Conservation (phyloP, 2,329 filamentous ascomycete species). For the Arthrobotrys sinensis region DNA sequence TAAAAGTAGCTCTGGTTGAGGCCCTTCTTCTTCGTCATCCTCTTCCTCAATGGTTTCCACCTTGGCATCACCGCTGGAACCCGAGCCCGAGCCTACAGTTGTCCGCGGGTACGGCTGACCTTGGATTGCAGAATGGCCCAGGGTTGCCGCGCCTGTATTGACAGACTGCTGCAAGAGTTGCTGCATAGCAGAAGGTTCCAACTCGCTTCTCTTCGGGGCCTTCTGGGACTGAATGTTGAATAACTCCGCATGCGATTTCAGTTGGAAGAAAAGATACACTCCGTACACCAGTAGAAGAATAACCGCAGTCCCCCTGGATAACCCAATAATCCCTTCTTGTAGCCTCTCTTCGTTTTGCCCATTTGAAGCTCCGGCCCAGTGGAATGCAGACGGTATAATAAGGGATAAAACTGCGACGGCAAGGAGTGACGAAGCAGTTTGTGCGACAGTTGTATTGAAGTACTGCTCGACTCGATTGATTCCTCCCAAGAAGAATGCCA, state of each 20-base stretch:
- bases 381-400: conserved; percentile 91
- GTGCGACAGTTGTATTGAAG: conserved; percentile 93
- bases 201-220: conserved; percentile 72
- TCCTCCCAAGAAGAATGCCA: conserved; percentile 63
- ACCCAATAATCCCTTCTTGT: conserved; percentile 72
- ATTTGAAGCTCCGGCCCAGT: conserved; percentile 70
- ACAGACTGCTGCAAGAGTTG: conserved; percentile 54
- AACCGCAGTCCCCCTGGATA: conserved; percentile 81
- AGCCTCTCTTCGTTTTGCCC: conserved; percentile 65
- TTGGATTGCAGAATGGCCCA: conserved; percentile 39
- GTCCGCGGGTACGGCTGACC: conserved; percentile 39
- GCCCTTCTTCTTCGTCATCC: conserved; percentile 78
- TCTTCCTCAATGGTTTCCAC: conserved; percentile 65
- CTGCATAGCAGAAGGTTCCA: conserved; percentile 55
- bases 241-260: conserved; percentile 84
- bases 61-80: conserved; percentile 44
- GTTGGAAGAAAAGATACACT: conserved; percentile 89
- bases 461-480: conserved; percentile 72
- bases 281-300: conserved; percentile 88
- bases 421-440: conserved; percentile 86
- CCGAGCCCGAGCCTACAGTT: conserved; percentile 19
- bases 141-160: conserved; percentile 41
- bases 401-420: conserved; percentile 84
- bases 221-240: conserved; percentile 87
- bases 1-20: conserved; percentile 82